Base-by-base conservation (phyloP, 495 filamentous ascomycete species). In the Penicillium lividum region DNA sequence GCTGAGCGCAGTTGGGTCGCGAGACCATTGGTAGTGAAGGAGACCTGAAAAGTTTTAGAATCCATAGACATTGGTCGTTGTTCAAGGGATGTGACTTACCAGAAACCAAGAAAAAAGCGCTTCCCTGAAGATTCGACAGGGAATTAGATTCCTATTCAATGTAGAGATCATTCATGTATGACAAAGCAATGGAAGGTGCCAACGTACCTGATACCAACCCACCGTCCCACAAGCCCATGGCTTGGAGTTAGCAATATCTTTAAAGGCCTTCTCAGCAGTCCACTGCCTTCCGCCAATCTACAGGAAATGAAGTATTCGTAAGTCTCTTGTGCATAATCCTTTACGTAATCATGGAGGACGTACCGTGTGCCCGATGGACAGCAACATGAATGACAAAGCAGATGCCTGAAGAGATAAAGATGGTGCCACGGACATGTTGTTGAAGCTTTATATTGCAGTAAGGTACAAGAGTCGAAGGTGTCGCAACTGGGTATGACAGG, bases 21-120 rank as follows among this genome's bases (percentile, higher is more conserved):
- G 51, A 27, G 70, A 62, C 70, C 70, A 73, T 44, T 67, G 66
- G 54, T 68, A 73, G 53, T 73, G 68, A n/a, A 73, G 58, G 22
- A 73, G 58, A 38, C 59, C 69, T 70, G 27, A 22, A 18, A 18
- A 31, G 25, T 7, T 16, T 42, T 28, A 49, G 36, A 36, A 36
- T 11, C 33, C 33, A 33, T 33, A 33, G 31, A 5, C 5, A 33
- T 7, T 46, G 16, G 7, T 22, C 0, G 25, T 28, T 27, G 4
- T 53, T 15, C 22, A 43, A 38, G 25, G 16, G 18, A 51, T 16
- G 22, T 5, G 16, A 68, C 60, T 10, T 60, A 72, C 69, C 49
- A 27, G 63, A 60, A 29, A 66, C 33, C 3, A 72, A 22, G 29
- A 72, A 59, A 40, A 70, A 68, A n/a, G 64, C 66, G 46, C 70